Conservation (phyloP, 2,329 filamentous ascomycete genomes). For the Zymoseptoria tritici region DNA sequence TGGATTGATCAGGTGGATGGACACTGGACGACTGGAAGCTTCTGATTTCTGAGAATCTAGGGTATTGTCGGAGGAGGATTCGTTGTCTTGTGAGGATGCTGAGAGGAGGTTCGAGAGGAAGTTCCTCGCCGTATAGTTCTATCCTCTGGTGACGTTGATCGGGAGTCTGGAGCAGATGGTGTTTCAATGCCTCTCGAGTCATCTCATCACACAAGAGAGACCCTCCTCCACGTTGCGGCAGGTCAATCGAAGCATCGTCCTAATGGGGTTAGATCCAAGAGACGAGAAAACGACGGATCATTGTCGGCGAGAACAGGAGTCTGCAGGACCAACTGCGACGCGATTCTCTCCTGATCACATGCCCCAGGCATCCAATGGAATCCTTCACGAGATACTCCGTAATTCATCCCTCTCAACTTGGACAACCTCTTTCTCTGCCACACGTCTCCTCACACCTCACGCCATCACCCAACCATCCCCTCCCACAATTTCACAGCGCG, state of each 20-base stretch:
- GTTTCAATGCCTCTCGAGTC: neutral
- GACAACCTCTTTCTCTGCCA: conserved; percentile 1
- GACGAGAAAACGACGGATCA: neutral
- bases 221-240: neutral
- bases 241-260: neutral
- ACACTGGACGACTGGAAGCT: neutral
- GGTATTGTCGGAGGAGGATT: neutral
- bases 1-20: conserved; percentile 1
- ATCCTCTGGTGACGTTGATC: neutral
- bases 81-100: neutral
- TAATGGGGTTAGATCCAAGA: neutral
- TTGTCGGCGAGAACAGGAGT: neutral
- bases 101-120: neutral
- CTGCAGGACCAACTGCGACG: neutral
- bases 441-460: conserved; percentile 2
- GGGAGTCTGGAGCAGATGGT: neutral
- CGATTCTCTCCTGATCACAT: neutral
- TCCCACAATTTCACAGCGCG: conserved; percentile 50
- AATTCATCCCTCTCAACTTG: neutral
- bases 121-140: neutral
- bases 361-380: neutral
- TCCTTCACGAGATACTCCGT: neutral
- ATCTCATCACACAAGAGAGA: neutral
- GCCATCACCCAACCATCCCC: conserved; percentile 8
- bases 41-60: neutral